A percentile compares a stretch with the other conserved stretches of the same genome.
Conservation (phyloP, 129 eudicot species). For the Solidago caesia region DNA sequence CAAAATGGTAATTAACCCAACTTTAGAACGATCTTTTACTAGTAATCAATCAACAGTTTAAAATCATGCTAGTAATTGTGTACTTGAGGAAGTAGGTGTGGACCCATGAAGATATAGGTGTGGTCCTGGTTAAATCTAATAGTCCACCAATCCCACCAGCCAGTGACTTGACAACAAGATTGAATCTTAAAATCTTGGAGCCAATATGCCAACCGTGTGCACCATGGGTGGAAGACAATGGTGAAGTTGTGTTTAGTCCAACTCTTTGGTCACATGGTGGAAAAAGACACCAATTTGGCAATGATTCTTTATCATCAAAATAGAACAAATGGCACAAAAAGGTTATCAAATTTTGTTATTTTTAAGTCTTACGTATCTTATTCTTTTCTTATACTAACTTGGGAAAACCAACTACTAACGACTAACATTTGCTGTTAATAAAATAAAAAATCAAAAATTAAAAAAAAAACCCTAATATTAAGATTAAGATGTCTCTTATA, state of each 20-base stretch:
- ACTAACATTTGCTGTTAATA: too few species aligned
- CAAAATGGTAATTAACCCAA: conserved; percentile 12
- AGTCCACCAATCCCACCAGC: conserved; percentile 11
- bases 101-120: conserved; percentile 13
- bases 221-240: conserved; percentile 34
- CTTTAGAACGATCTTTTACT: background rate
- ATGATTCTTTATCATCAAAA: background rate
- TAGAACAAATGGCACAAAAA: background rate
- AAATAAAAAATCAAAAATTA: too few species aligned
- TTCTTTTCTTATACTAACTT: too few species aligned
- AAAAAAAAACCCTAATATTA: too few species aligned
- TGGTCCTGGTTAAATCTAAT: conserved; percentile 15
- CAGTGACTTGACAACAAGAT: conserved; percentile 20
- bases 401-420: too few species aligned
- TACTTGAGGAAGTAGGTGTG: background rate
- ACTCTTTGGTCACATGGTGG: conserved; percentile 6
- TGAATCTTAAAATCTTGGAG: conserved; percentile 14
- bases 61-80: background rate
- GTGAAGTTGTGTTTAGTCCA: conserved; percentile 14
- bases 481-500: too few species aligned
- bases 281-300: conserved; percentile 9
- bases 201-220: conserved; percentile 28
- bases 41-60: background rate
- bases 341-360: too few species aligned
- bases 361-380: too few species aligned